Base-by-base conservation (phyloP, 495 filamentous ascomycete species). In the Podospora tetraspora region DNA sequence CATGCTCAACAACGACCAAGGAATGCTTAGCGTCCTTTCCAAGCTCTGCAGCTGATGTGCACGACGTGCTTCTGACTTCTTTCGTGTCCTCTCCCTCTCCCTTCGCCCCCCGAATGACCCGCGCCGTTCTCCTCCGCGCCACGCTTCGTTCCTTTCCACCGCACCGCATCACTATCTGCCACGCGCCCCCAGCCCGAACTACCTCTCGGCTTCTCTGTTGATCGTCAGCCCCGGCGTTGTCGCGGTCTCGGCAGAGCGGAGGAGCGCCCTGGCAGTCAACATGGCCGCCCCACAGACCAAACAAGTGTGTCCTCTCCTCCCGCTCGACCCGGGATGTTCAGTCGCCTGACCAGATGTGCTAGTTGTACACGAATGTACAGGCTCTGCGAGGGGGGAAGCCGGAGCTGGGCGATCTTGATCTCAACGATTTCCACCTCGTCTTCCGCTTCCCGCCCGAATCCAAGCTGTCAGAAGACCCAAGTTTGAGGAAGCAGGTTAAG, bases 401-500 rank as follows among this genome's bases (percentile, higher is more conserved):
- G 3, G 75, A 78, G 60, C 72, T 70, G 16, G 80, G 80, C 58
- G 82, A 83, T 59, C 72, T 85, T 13, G 76, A 78, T n/a, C 73
- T 85, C 23, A 82, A 73, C 61, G 74, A 79, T 69, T 79, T 74
- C 71, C 78, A 78, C 66, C 72, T 80, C 58, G 72, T 80, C 59
- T 81, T 78, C 70, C 77, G 73, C 25, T 77, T 77, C 32, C 73
- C 76, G 13, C 74, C 79, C 22, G 70, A 74, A 22, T 77, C 76
- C 16, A 62, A 64, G 43, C 66, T 57, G 62, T n/a, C 72, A 27
- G 29, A 71, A 70, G 72, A 79, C 66, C 66, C 69, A 57, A 64
- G 69, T 24, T 66, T 78, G 11, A 86, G 84, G 72, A 85, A 88
- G n/a, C 68, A 66, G 25, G 68, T 67, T 21, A 88, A 86, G 75